Conservation (phyloP, 1,284 basidiomycete species). For the Thecaphora thlaspeos region DNA sequence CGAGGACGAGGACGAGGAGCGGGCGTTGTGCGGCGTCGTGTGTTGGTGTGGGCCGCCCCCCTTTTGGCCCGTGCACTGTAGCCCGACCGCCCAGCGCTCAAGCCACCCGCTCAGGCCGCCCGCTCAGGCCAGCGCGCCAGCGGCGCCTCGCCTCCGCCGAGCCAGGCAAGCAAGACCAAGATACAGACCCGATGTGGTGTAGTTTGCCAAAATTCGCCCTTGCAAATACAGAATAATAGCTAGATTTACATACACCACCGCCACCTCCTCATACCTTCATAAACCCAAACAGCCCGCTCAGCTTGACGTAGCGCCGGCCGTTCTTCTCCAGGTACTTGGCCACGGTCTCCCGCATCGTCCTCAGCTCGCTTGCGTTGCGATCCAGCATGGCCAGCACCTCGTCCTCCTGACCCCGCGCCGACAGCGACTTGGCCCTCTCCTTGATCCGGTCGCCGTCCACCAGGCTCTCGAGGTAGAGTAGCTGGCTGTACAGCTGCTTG, state of each 20-base stretch:
- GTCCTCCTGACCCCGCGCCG: slow-evolving; percentile 10
- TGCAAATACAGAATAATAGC: no score
- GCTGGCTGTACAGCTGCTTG: slow-evolving; percentile 54
- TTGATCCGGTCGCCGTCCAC: slow-evolving; percentile 33
- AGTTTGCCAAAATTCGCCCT: no score
- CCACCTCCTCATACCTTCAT: slow-evolving; percentile 36
- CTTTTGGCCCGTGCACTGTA: background rate
- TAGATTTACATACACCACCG: background rate
- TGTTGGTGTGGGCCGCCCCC: background rate
- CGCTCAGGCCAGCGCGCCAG: no score
- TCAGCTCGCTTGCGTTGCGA: slow-evolving; percentile 22
- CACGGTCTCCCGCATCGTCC: slow-evolving; percentile 25
- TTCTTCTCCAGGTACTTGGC: slow-evolving; percentile 47
- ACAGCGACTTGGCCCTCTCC: slow-evolving; percentile 2
- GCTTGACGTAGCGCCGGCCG: slow-evolving; percentile 49
- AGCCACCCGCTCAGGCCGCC: no score
- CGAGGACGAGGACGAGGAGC: no score
- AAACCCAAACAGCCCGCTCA: slow-evolving; percentile 47
- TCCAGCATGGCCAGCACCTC: slow-evolving; percentile 27
- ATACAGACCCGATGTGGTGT: no score
- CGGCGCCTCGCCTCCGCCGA: no score
- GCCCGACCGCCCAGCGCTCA: background rate
- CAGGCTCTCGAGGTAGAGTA: slow-evolving; percentile 49
- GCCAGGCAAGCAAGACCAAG: no score
- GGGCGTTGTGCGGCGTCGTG: no score